A percentile compares a stretch with the other conserved stretches of the same genome.
Evolutionary conservation across 257 asterid species (phyloP).

Genomic region (Prunella vulgaris): DNA sequence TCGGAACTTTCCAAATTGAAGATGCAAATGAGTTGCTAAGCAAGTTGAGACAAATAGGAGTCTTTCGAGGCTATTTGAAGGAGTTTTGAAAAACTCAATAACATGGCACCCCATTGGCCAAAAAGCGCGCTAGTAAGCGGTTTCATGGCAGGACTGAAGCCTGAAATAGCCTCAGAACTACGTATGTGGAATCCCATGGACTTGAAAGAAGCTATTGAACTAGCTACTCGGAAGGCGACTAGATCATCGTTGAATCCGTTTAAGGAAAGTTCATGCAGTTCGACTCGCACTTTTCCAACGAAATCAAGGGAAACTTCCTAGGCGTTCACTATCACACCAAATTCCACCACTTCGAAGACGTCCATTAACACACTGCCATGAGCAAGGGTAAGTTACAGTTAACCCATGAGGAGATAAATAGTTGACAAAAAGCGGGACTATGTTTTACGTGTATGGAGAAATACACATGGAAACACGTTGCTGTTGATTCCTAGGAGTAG

Average conservation of each 20-base stretch:
- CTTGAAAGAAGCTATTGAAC: background rate
- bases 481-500: background rate
- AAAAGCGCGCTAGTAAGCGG: too few relatives aligned
- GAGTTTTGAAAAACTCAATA: background rate
- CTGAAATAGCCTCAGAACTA: background rate
- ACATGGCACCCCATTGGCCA: background rate
- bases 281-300: background rate
- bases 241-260: background rate
- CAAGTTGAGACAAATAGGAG: background rate
- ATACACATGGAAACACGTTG: background rate
- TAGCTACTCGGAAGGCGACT: background rate
- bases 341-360: background rate
- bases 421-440: background rate
- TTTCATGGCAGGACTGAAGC: background rate
- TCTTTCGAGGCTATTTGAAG: background rate
- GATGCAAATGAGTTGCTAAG: background rate
- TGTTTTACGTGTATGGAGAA: background rate
- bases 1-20: background rate
- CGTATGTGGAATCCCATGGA: background rate
- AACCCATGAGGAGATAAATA: background rate
- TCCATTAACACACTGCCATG: too few relatives aligned
- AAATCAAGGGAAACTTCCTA: background rate
- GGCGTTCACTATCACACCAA: background rate
- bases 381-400: background rate
- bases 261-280: background rate